Base-by-base conservation (phyloP, 768 basidiomycete genomes). In the Podaxis carcinomalis region DNA sequence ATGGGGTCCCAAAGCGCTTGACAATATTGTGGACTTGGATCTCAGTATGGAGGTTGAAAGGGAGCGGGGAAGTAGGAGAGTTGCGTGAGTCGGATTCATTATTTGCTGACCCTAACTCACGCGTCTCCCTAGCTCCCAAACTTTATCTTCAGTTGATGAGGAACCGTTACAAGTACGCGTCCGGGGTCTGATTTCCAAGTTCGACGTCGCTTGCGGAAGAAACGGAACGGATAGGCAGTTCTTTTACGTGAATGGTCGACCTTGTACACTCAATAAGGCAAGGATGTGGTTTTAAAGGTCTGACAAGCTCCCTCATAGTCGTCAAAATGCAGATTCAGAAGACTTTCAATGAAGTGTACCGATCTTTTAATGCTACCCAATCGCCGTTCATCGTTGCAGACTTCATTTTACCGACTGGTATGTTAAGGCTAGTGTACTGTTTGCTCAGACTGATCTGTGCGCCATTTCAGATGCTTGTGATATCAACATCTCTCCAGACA, bases 401-500 rank as follows among this genome's bases (percentile, higher is more conserved):
- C 71, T 88, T 98, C 65, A 76, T 85, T 13, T 71, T 98, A 2
- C 93, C 95, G 0, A 87, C 88, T 4, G 80, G 93, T 93, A 62
- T 5, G 86, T 73, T 11, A 13, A 11, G 13, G 25, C 28, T 23
- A 6, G 5, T 16, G 19, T 28, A 47, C 9, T 51, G 36, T 27
- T 56, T 11, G 10, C 35, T 51, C 19, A 59, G 7, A 16, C 5
- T 16, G 59, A 10, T 62, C 39, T 5, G 16, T n/a, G 3, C 40
- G 11, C 19, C 5, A 23, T 14, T 56, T 5, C 63, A 95, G 93
- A 87, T 59, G 77, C 84, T 0, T 92, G 86, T 67, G 97, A 99
- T 69, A 86, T 99, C 68, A 99, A 99, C 63, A 91, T 98, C 62
- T 92, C 88, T 63, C 96, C 97, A 0, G 97, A 98, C 76, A 99